phyloP scores from a whole-genome alignment of 805 yeast genomes.

The Wickerhamomyces tratensis region DNA sequence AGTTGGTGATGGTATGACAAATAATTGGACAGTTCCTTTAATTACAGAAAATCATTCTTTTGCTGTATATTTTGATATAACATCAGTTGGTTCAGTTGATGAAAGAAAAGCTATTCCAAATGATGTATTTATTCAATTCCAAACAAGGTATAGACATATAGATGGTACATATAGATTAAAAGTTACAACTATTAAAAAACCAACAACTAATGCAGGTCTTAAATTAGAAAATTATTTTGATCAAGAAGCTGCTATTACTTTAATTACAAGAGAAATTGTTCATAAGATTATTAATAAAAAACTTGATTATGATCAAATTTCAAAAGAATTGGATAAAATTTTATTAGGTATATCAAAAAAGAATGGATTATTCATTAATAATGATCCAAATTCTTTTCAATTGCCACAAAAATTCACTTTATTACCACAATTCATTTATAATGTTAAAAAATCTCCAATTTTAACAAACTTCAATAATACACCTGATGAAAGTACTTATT shows the following conservation, averaged over 20 bases:
- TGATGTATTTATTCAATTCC: conserved; percentile 57
- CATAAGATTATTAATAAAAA: conserved; percentile 61
- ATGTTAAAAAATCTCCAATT: conserved; percentile 88
- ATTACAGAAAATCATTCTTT: conserved; percentile 80
- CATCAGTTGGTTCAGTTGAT: conserved; percentile 26
- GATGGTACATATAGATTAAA: conserved; percentile 76
- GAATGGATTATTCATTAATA: conserved; percentile 84
- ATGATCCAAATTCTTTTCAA: conserved; percentile 71
- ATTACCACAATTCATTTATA: conserved; percentile 90
- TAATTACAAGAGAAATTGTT: conserved; percentile 79
- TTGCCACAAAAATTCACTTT: conserved; percentile 70
- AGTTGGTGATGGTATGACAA: conserved; percentile 66
- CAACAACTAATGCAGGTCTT: conserved; percentile 43
- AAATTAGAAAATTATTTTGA: conserved; percentile 59
- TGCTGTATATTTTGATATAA: conserved; percentile 78
- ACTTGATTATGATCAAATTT: conserved; percentile 72
- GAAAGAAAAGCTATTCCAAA: conserved; percentile 17
- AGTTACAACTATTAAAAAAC: conserved; percentile 70
- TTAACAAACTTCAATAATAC: conserved; percentile 91
- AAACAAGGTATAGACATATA: conserved; percentile 83
- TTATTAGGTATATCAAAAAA: conserved; percentile 78
- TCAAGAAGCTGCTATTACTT: conserved; percentile 93
- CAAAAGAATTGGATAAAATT: conserved; percentile 82
- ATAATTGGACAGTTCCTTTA: conserved; percentile 71
- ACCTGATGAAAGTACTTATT: conserved; percentile 95